A percentile compares a stretch with the other conserved stretches of the same genome.
phyloP scores from a whole-genome alignment of 1,284 basidiomycete genomes.

The Heterobasidion occidentale region DNA sequence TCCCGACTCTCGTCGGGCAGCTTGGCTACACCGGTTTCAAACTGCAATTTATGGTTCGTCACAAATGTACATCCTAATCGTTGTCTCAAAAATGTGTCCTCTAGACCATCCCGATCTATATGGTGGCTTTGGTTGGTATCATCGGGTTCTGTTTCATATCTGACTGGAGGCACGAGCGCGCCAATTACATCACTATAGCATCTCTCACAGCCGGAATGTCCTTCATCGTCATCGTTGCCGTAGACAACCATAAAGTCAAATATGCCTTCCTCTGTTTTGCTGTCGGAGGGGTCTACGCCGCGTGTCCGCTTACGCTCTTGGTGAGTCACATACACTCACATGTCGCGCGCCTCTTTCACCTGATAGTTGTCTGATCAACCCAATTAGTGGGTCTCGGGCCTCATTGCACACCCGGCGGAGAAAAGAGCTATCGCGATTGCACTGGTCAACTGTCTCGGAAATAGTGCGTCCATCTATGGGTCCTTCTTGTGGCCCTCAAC shows the following conservation, averaged over 20 bases:
- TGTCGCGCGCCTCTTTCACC: constrained; percentile 1
- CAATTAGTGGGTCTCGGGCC: constrained; percentile 13
- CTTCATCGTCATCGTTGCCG: constrained; percentile 30
- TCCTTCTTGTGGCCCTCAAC: constrained; percentile 34
- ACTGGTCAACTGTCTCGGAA: constrained; percentile 14
- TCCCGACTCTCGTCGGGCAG: constrained; percentile 27
- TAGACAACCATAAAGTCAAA: constrained; percentile 25
- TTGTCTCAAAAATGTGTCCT: background rate
- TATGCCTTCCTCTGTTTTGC: constrained; percentile 37
- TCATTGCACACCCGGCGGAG: constrained; percentile 12
- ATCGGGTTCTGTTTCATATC: constrained; percentile 24
- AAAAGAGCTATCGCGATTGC: constrained; percentile 1
- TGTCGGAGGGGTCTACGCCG: constrained; percentile 32
- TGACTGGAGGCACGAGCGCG: constrained; percentile 26
- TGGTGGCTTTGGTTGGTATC: constrained; percentile 26
- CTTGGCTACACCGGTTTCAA: constrained; percentile 28
- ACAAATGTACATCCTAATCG: background rate
- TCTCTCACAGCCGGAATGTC: constrained; percentile 20
- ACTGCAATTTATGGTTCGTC: constrained; percentile 26
- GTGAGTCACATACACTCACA: constrained; percentile 24
- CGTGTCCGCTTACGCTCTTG: constrained; percentile 29
- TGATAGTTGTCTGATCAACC: background rate
- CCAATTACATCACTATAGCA: constrained; percentile 24
- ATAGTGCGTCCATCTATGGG: constrained; percentile 31
- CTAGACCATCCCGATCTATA: constrained; percentile 33